Conservation (phyloP, 306 rosid genomes). For the Glycine tomentella region DNA sequence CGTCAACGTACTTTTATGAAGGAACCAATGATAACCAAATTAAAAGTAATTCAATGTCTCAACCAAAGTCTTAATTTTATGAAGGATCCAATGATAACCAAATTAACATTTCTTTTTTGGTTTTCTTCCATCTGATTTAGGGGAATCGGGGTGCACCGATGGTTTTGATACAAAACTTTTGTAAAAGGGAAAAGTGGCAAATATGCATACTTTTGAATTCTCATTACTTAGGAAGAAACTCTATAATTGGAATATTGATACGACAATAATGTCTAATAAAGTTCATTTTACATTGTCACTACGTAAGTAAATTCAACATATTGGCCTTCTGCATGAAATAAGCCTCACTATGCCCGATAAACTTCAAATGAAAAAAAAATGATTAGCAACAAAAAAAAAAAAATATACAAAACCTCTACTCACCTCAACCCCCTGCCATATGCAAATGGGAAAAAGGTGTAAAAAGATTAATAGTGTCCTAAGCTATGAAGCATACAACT, state of each 20-base stretch:
- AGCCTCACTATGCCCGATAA: conserved; percentile 37
- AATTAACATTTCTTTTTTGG: neutral
- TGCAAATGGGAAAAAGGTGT: neutral
- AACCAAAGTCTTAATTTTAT: neutral
- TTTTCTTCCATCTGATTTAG: neutral
- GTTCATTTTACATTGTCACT: neutral
- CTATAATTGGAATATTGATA: neutral
- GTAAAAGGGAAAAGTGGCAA: neutral
- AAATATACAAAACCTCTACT: conserved; percentile 35
- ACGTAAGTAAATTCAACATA: conserved; percentile 36
- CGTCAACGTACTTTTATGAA: neutral
- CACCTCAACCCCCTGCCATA: neutral
- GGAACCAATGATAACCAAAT: neutral
- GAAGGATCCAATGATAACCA: too few species aligned
- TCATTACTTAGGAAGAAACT: neutral
- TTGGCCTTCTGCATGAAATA: conserved; percentile 27
- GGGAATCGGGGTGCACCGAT: neutral
- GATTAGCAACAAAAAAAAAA: neutral
- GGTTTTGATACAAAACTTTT: neutral
- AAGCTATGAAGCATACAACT: conserved; percentile 57
- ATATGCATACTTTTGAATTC: conserved; percentile 1
- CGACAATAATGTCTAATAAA: neutral
- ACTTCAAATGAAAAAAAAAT: neutral
- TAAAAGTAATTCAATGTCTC: neutral
- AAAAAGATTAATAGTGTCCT: neutral